These are phyloP conservation scores for Pseudozyma tsukubaensis DNA, from an alignment of 1,284 basidiomycete species.

Conservation along the genomic window DNA sequence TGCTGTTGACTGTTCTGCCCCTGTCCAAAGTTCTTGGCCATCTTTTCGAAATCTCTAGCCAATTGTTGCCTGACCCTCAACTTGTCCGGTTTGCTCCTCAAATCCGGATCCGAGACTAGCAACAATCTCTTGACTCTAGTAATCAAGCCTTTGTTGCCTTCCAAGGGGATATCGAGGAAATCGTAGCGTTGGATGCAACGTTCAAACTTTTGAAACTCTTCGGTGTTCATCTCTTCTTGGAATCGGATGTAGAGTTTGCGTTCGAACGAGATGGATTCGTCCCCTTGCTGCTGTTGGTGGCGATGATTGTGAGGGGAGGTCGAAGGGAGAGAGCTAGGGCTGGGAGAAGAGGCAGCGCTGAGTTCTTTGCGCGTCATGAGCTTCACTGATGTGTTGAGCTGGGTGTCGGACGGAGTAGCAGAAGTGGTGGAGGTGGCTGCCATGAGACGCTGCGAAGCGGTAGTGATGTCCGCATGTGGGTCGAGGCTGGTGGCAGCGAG, in stretches of 20 bases:
- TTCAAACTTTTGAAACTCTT: slow-evolving; percentile 59
- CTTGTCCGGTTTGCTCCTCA: slow-evolving; percentile 50
- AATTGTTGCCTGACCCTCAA: slow-evolving; percentile 52
- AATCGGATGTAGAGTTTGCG: slow-evolving; percentile 58
- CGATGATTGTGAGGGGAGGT: slow-evolving; percentile 20
- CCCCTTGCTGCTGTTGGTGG: slow-evolving; percentile 5
- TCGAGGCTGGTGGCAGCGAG: slow-evolving; percentile 24
- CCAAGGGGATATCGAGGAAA: slow-evolving; percentile 58
- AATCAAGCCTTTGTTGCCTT: slow-evolving; percentile 58
- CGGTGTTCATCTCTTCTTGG: slow-evolving; percentile 46
- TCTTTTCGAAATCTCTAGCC: slow-evolving; percentile 59
- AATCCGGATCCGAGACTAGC: slow-evolving; percentile 53
- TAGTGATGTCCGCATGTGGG: slow-evolving; percentile 15
- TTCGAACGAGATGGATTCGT: slow-evolving; percentile 28
- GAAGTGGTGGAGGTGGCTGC: slow-evolving; percentile 10
- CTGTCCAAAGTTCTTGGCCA: slow-evolving; percentile 49
- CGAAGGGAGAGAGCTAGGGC: slow-evolving; percentile 21
- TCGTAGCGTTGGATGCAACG: slow-evolving; percentile 62
- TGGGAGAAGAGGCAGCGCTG: slow-evolving; percentile 14
- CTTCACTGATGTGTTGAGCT: slow-evolving; percentile 6
- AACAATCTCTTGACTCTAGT: slow-evolving; percentile 61
- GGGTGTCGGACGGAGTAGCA: slow-evolving; percentile 1
- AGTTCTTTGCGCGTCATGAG: slow-evolving; percentile 28
- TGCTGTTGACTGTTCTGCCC: slow-evolving; percentile 12
- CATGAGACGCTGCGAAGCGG: slow-evolving; percentile 42